Evolutionary conservation across 768 basidiomycete species (phyloP).

Genomic region (Trametes cingulata): DNA sequence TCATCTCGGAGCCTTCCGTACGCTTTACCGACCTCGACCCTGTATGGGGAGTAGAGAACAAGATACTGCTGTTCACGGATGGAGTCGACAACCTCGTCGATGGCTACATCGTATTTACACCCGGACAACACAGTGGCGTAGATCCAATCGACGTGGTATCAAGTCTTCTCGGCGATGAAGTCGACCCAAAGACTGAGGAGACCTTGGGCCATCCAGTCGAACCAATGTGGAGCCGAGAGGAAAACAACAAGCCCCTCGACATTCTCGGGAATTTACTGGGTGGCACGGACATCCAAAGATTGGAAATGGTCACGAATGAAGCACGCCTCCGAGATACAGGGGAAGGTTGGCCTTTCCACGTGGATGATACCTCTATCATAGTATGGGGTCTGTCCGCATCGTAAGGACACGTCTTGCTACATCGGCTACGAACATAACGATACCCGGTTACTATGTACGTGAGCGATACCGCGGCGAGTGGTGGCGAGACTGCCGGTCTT

Average conservation of each 20-base stretch:
- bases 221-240: neutral
- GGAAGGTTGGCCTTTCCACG: neutral
- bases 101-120: neutral
- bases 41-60: neutral
- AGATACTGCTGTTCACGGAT: neutral
- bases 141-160: neutral
- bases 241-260: neutral
- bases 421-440: too few species aligned
- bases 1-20: conserved; percentile 1
- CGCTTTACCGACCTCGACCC: neutral
- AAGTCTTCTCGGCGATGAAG: neutral
- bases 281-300: neutral
- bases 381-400: neutral
- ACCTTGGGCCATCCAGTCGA: neutral
- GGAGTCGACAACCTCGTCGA: conserved; percentile 5
- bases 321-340: neutral
- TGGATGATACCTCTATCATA: conserved; percentile 6
- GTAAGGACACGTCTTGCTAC: too few species aligned
- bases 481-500: too few species aligned
- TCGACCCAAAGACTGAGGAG: neutral
- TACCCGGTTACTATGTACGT: too few species aligned
- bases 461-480: too few species aligned
- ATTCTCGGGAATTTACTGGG: neutral
- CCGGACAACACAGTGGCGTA: neutral
- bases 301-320: neutral